phyloP scores from a whole-genome alignment of 2,329 filamentous ascomycete genomes.

The Fusarium sp. region DNA sequence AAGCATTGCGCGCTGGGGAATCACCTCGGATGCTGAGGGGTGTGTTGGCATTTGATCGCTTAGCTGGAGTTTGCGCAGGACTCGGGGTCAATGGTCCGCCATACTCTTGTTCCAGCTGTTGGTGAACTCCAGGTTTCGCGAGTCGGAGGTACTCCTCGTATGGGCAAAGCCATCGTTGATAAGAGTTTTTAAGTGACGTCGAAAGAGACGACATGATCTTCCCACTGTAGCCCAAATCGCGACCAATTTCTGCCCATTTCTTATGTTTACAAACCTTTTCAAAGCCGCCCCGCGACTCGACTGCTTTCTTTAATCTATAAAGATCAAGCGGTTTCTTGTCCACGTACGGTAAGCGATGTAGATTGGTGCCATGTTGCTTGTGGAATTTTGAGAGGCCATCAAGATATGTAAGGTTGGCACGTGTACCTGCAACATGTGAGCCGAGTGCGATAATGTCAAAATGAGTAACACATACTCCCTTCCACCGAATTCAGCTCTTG shows the following conservation, averaged over 20 bases:
- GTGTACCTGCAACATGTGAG: conserved; percentile 73
- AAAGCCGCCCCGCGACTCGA: conserved; percentile 93
- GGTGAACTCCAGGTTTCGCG: conserved; percentile 95
- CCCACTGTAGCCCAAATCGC: conserved; percentile 95
- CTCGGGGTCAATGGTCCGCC: conserved; percentile 89
- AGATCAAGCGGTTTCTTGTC: conserved; percentile 97
- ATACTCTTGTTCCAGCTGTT: conserved; percentile 92
- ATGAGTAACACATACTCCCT: conserved; percentile 75
- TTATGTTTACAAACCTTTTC: conserved; percentile 97
- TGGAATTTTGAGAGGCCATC: conserved; percentile 96
- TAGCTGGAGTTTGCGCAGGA: conserved; percentile 74
- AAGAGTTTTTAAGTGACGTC: conserved; percentile 97
- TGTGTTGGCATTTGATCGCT: conserved; percentile 68
- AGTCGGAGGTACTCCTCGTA: conserved; percentile 94
- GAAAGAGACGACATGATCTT: conserved; percentile 99
- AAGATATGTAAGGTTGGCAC: conserved; percentile 94
- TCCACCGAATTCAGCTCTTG: conserved; percentile 98
- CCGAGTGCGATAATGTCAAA: background rate
- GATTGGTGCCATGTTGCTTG: conserved; percentile 92
- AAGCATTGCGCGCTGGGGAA: conserved; percentile 71
- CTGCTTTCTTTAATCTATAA: conserved; percentile 95
- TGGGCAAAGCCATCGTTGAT: conserved; percentile 94
- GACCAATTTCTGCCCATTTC: conserved; percentile 98
- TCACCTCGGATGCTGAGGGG: conserved; percentile 68
- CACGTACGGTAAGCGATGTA: conserved; percentile 94